Percentiles rank a stretch among this genome's conserved stretches.
Conservation (phyloP, 208 protist species). For the Acanthamoeba rhysodes region DNA sequence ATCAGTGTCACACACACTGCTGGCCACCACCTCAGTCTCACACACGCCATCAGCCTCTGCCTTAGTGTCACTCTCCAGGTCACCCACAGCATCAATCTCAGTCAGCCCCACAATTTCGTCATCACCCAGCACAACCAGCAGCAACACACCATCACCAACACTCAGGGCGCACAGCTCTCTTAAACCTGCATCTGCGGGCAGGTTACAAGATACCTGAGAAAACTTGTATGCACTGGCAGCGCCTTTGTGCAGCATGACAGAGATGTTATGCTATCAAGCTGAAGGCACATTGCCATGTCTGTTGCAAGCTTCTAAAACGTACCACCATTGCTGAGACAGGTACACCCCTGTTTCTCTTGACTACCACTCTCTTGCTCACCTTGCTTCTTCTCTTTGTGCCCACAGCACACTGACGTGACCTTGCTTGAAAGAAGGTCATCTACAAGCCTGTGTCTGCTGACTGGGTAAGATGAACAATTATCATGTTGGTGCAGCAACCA, state of each 20-base stretch:
- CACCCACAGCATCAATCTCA: too few species aligned
- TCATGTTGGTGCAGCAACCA: neutral
- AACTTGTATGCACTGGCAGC: neutral
- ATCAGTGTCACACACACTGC: too few species aligned
- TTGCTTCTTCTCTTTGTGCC: neutral
- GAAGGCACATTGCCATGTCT: neutral
- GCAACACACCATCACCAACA: too few species aligned
- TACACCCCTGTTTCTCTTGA: neutral
- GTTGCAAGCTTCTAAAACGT: neutral
- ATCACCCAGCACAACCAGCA: too few species aligned
- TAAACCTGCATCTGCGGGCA: neutral
- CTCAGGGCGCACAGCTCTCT: neutral
- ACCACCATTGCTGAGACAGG: neutral
- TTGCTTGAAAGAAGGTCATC: constrained; percentile 15
- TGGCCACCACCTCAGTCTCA: too few species aligned
- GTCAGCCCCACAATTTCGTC: too few species aligned
- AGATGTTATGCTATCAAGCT: neutral
- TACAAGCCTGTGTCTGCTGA: constrained; percentile 1
- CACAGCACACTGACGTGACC: neutral
- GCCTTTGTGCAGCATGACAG: neutral
- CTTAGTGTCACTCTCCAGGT: too few species aligned
- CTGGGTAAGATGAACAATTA: neutral
- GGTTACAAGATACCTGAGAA: neutral
- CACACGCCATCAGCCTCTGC: too few species aligned
- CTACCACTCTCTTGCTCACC: neutral